These are phyloP conservation scores for Erythrophleum ivorense DNA, from an alignment of 331 rosid species.

Conservation along the genomic window DNA sequence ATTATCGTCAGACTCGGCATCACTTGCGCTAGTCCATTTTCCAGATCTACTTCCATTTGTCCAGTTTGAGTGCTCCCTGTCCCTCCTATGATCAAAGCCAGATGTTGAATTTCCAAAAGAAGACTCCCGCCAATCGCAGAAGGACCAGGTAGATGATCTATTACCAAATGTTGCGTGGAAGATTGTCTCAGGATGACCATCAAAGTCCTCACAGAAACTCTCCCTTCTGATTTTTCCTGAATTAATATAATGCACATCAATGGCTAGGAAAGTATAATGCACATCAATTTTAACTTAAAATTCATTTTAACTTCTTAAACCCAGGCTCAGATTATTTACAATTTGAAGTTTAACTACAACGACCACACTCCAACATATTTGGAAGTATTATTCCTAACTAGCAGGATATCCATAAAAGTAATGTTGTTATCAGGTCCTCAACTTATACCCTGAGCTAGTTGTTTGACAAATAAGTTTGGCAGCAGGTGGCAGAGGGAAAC, in stretches of 20 bases:
- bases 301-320: conserved; percentile 24
- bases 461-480: background rate
- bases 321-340: conserved; percentile 6
- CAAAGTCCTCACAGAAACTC: conserved; percentile 54
- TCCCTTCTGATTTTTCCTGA: conserved; percentile 71
- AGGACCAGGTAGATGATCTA: conserved; percentile 69
- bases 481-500: conserved; percentile 5
- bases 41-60: conserved; percentile 33
- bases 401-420: background rate
- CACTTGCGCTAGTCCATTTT: conserved; percentile 63
- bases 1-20: conserved; percentile 62
- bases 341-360: background rate
- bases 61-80: conserved; percentile 58
- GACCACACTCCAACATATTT: conserved; percentile 1
- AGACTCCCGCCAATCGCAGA: conserved; percentile 43
- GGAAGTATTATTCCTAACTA: background rate
- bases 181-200: conserved; percentile 55
- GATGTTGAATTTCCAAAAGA: conserved; percentile 50
- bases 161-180: conserved; percentile 69
- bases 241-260: conserved; percentile 32
- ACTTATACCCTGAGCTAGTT: background rate
- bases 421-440: background rate
- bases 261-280: conserved; percentile 24
- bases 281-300: background rate
- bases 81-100: conserved; percentile 59